phyloP scores from a whole-genome alignment of 768 basidiomycete species.

The Boletus pseudo-olivaceus region DNA sequence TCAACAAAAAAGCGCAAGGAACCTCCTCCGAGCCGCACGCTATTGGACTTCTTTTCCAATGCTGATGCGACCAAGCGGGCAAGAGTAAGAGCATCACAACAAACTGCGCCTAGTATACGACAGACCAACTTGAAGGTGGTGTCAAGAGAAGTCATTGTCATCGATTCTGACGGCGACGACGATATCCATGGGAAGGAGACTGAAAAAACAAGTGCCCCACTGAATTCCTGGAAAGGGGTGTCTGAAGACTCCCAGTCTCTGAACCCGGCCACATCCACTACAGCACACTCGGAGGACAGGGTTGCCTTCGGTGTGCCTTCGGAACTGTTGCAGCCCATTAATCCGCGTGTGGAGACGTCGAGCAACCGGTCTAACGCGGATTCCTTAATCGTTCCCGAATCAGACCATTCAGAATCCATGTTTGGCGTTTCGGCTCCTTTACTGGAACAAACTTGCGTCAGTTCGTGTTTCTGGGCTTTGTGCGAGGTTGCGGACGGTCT shows the following conservation, averaged over 20 bases:
- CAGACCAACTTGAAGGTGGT: not conserved
- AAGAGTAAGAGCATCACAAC: conserved; percentile 11
- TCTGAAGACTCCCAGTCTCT: not conserved
- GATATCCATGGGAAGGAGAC: not conserved
- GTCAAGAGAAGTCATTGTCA: conserved; percentile 49
- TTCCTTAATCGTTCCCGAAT: not conserved
- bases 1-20: conserved; percentile 35
- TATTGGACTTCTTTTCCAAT: conserved; percentile 45
- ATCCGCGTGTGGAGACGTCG: not conserved
- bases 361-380: not conserved
- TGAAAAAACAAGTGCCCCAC: not conserved
- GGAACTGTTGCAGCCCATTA: conserved; percentile 15
- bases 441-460: not conserved
- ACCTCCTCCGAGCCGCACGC: conserved; percentile 35
- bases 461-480: conserved; percentile 14
- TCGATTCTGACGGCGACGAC: conserved; percentile 60
- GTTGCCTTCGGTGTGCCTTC: conserved; percentile 26
- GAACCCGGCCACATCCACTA: not conserved
- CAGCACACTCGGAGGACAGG: not conserved
- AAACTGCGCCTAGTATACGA: not conserved
- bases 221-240: not conserved
- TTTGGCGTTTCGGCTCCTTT: conserved; percentile 22
- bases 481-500: not conserved
- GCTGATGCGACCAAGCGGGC: conserved; percentile 20
- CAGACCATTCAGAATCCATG: conserved; percentile 1